These are phyloP conservation scores for Suillus subaureus DNA, from an alignment of 768 basidiomycete species.

Conservation along the genomic window DNA sequence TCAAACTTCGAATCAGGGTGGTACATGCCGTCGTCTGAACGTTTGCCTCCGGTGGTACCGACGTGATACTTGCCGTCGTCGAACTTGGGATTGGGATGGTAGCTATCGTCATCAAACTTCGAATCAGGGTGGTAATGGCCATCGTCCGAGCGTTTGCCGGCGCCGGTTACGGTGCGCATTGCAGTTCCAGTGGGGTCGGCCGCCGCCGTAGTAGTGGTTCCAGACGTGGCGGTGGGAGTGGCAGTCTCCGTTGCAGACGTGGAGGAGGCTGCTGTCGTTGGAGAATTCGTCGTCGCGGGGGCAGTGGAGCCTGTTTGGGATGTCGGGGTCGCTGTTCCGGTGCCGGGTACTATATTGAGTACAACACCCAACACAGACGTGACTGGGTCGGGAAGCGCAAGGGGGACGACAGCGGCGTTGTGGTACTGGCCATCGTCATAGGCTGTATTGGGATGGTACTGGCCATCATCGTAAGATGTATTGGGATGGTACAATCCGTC, in stretches of 20 bases:
- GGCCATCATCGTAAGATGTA: constrained; percentile 8
- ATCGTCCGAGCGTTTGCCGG: constrained; percentile 6
- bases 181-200: background rate
- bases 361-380: background rate
- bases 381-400: background rate
- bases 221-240: background rate
- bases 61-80: constrained; percentile 10
- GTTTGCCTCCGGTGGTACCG: background rate
- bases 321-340: background rate
- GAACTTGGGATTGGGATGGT: constrained; percentile 14
- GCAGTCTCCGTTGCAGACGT: background rate
- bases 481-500: constrained; percentile 17
- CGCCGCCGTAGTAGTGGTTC: background rate
- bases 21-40: constrained; percentile 3
- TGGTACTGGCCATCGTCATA: constrained; percentile 13
- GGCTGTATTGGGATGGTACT: constrained; percentile 6
- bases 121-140: constrained; percentile 8
- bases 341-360: no score
- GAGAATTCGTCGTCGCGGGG: background rate
- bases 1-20: background rate
- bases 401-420: background rate
- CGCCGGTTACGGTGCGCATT: background rate
- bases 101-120: background rate
- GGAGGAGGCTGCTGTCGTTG: background rate
- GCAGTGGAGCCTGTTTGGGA: background rate